Base-by-base conservation (phyloP, 2,329 filamentous ascomycete genomes). In the Intubia oerlemansii region DNA sequence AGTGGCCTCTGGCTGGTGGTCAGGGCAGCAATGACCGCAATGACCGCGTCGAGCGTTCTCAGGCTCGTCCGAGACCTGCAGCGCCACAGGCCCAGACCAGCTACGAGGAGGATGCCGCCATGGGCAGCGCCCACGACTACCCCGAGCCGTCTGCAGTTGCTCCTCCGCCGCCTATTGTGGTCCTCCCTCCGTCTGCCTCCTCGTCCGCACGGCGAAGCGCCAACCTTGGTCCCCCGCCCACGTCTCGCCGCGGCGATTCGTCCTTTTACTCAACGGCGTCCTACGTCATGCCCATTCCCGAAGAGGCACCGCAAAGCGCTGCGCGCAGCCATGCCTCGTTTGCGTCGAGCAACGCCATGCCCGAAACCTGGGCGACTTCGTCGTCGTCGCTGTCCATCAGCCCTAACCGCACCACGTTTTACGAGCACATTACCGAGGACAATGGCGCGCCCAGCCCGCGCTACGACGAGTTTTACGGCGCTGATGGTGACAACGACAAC, bases 211-310 rank as follows among this genome's bases (percentile, higher is more conserved):
- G 64, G 32, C 54, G 57, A 38, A 67, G 60, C 36, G 53, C 59
- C 10, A 62, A 53, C 28, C 44, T 71, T 10, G 66, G 67, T 3
- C 67, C 67, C 12, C 68, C 68, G 1, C 67, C 67, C 3, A 66
- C 60, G 10, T 56, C 65, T 4, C 56, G 68, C 39, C 53, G 67
- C 38, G 67, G 66, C 2, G 59, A 57, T 17, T 72, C 67, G 0
- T 69, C 67, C 0, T 72, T 70, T 34, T 72, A 75, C 40, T 75
- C 72, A 3, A 64, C 59, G 37, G 50, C 57, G 10, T 76, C 73
- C 0, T 73, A 61, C 34, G 73, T 82, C 16, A 76, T 76, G 1
- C 75, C 77, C 0, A 82, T 84, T 30, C 72, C 70, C 1, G 77
- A 82, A 45, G 76, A 82, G 43, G 65, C 60, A 36, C 58, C 64